Conservation (phyloP, 768 basidiomycete species). For the Arthromyces matolae region DNA sequence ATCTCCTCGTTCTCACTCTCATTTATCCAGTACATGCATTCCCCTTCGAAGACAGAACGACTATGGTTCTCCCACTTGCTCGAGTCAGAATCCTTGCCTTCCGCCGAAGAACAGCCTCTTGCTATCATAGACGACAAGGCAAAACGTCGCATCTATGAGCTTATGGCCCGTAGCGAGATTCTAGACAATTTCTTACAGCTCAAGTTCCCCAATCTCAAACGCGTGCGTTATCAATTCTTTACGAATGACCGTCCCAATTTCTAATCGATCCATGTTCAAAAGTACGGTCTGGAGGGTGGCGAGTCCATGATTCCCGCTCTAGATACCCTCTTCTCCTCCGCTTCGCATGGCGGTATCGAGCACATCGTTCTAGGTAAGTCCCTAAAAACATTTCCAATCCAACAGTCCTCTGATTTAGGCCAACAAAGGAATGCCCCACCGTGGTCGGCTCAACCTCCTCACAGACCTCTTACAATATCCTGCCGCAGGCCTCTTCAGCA, state of each 20-base stretch:
- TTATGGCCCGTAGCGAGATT: slow-evolving; percentile 74
- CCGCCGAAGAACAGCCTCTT: slow-evolving; percentile 29
- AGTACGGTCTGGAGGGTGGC: slow-evolving; percentile 88
- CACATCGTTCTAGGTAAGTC: slow-evolving; percentile 58
- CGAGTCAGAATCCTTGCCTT: slow-evolving; percentile 54
- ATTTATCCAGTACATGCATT: slow-evolving; percentile 80
- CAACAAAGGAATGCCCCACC: slow-evolving; percentile 78
- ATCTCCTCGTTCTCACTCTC: not conserved
- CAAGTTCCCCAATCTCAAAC: slow-evolving; percentile 86
- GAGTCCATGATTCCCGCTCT: slow-evolving; percentile 92
- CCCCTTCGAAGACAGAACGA: slow-evolving; percentile 78
- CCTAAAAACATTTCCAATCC: not conserved
- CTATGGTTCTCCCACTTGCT: slow-evolving; percentile 87
- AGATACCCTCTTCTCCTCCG: slow-evolving; percentile 67
- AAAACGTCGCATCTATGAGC: slow-evolving; percentile 59
- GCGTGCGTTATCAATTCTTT: slow-evolving; percentile 32
- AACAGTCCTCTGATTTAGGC: not conserved
- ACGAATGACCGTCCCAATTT: not conserved
- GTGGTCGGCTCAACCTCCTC: slow-evolving; percentile 83
- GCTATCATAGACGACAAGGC: slow-evolving; percentile 26
- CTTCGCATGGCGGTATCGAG: slow-evolving; percentile 62
- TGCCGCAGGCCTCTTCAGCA: slow-evolving; percentile 73
- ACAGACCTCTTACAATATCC: slow-evolving; percentile 71
- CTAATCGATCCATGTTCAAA: slow-evolving; percentile 13
- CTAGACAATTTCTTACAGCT: slow-evolving; percentile 82